Conservation (phyloP, 345 rosid genomes). For the Pistacia vera region DNA sequence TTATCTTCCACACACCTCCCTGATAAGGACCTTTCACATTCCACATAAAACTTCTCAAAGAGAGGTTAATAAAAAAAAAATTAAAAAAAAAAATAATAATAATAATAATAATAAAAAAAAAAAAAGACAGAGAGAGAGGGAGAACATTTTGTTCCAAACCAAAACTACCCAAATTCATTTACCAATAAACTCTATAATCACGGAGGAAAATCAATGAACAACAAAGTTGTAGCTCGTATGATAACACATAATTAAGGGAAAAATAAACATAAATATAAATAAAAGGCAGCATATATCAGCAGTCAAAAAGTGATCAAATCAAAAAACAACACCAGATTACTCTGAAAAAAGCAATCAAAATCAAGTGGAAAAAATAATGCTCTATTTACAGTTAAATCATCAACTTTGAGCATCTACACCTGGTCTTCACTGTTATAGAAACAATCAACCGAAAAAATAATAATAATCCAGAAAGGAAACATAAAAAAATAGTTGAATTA, state of each 20-base stretch:
- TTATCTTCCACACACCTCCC: constrained; percentile 95
- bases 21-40: constrained; percentile 74
- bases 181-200: constrained; percentile 8
- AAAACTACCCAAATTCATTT: constrained; percentile 15
- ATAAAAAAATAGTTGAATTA: constrained; percentile 19
- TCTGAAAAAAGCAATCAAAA: background rate
- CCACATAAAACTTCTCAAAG: constrained; percentile 14
- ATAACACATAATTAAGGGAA: constrained; percentile 2
- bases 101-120: too few relatives aligned
- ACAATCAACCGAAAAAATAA: background rate
- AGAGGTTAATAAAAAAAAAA: background rate
- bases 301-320: background rate
- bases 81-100: too few relatives aligned
- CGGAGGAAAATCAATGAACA: constrained; percentile 25
- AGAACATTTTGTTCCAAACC: background rate
- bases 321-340: constrained; percentile 8
- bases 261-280: background rate
- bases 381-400: constrained; percentile 16
- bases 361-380: background rate
- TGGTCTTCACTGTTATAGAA: constrained; percentile 15
- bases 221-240: constrained; percentile 24
- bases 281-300: background rate
- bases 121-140: background rate
- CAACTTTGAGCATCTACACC: constrained; percentile 15
- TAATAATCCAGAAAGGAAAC: constrained; percentile 16